A percentile compares a stretch with the other conserved stretches of the same genome.
Conservation (phyloP, 306 rosid species). For the Medicago lupulina region DNA sequence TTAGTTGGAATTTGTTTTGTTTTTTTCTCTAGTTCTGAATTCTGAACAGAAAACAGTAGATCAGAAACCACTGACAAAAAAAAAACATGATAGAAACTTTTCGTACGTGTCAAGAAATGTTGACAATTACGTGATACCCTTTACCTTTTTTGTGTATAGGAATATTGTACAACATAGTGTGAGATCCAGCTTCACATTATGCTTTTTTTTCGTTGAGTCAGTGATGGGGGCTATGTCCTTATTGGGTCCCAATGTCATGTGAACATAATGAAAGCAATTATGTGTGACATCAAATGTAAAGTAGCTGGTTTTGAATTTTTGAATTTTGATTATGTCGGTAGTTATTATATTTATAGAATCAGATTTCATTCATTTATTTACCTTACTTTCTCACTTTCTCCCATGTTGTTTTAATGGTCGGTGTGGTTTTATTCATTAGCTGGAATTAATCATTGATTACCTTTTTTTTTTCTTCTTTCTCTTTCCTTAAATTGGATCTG, state of each 20-base stretch:
- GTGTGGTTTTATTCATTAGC: conserved; percentile 46
- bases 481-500: conserved; percentile 46
- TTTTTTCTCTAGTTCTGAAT: no score
- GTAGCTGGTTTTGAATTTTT: conserved; percentile 23
- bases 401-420: conserved; percentile 43
- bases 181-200: conserved; percentile 49
- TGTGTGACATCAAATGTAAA: conserved; percentile 47
- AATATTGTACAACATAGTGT: conserved; percentile 35
- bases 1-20: neutral
- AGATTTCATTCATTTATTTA: conserved; percentile 44
- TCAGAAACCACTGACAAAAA: conserved; percentile 40
- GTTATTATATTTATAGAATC: conserved; percentile 36
- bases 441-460: conserved; percentile 34
- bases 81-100: conserved; percentile 49
- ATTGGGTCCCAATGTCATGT: conserved; percentile 69
- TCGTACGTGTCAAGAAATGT: conserved; percentile 62
- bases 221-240: conserved; percentile 36
- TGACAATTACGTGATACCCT: conserved; percentile 31
- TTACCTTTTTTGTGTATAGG: conserved; percentile 41
- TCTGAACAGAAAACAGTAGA: conserved; percentile 47
- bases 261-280: conserved; percentile 46
- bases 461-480: neutral
- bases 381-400: conserved; percentile 34
- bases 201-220: conserved; percentile 35
- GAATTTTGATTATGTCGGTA: conserved; percentile 53